Evolutionary conservation across 2,329 filamentous ascomycete genomes (phyloP).

Genomic region (Hypoxylon sp.): DNA sequence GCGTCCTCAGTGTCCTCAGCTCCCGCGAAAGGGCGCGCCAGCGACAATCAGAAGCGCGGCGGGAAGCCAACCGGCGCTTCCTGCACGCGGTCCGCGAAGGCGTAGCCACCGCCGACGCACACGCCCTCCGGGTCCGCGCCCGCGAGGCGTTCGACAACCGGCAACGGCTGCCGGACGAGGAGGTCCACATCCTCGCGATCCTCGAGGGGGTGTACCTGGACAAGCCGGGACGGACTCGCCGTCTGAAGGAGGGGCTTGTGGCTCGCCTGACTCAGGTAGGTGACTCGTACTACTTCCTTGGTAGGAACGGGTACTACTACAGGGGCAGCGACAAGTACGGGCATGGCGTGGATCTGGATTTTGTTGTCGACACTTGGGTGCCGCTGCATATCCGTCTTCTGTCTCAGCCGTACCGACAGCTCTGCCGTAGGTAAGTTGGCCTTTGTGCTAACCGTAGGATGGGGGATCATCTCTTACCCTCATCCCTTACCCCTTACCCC

Average conservation of each 20-base stretch:
- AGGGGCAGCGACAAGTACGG: conserved; percentile 5
- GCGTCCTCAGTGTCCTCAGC: background rate
- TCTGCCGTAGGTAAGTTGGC: conserved; percentile 11
- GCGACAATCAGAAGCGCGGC: background rate
- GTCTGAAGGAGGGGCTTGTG: background rate
- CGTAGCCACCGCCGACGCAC: background rate
- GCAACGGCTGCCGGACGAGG: background rate
- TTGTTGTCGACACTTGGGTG: conserved; percentile 20
- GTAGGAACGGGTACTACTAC: conserved; percentile 22
- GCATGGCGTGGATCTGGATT: background rate
- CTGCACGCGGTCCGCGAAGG: background rate
- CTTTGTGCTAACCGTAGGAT: background rate
- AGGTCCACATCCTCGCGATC: conserved; percentile 1
- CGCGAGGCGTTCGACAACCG: background rate
- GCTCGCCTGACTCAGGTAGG: background rate
- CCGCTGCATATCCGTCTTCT: conserved; percentile 7
- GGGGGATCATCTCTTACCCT: background rate
- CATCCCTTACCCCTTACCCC: background rate
- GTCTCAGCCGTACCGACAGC: conserved; percentile 25
- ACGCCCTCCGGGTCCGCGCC: background rate
- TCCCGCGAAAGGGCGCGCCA: too few species aligned
- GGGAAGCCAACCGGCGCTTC: background rate
- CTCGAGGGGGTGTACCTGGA: conserved; percentile 18
- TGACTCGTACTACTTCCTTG: conserved; percentile 20
- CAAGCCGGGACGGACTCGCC: background rate